Percentiles rank a stretch among this genome's conserved stretches.
These are phyloP conservation scores for Fusarium palustre DNA, from an alignment of 2,329 filamentous ascomycete genomes.

Conservation along the genomic window DNA sequence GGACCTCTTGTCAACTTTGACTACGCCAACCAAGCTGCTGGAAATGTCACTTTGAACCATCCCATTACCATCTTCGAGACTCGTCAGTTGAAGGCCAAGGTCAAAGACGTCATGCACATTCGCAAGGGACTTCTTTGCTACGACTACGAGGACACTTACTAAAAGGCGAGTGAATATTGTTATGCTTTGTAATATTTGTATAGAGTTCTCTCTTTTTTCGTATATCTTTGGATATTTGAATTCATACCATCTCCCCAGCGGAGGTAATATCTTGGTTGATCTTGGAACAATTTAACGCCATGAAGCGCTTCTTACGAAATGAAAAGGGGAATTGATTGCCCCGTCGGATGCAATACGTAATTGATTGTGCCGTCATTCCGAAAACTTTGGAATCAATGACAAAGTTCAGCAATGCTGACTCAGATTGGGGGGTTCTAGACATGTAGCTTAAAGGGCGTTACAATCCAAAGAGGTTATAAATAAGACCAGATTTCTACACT, in stretches of 20 bases:
- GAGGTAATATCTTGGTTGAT: background rate
- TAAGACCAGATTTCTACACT: background rate
- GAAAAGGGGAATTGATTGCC: background rate
- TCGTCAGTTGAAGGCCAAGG: conserved; percentile 16
- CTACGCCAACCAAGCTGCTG: conserved; percentile 17
- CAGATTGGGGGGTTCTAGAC: background rate
- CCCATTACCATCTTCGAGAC: conserved; percentile 15
- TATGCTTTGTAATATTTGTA: background rate
- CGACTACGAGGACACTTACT: conserved; percentile 24
- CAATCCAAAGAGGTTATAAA: background rate
- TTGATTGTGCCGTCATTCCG: background rate
- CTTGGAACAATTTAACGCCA: background rate
- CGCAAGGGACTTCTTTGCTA: conserved; percentile 22
- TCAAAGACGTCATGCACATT: conserved; percentile 29
- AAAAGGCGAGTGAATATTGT: rapidly evolving
- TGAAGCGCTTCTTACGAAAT: background rate
- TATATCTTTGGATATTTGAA: background rate
- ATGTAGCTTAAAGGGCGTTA: conserved; percentile 18
- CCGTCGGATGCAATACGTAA: conserved; percentile 4
- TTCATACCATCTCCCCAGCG: background rate
- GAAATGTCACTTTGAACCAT: conserved; percentile 11
- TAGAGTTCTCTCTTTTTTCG: background rate
- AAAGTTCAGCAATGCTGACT: background rate
- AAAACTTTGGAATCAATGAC: background rate
- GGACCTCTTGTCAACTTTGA: conserved; percentile 33